Evolutionary conservation across 148 eudicot genomes (phyloP), one percentile per base, ranked within the genome.

Genomic region (Nyssa sinensis): DNA sequence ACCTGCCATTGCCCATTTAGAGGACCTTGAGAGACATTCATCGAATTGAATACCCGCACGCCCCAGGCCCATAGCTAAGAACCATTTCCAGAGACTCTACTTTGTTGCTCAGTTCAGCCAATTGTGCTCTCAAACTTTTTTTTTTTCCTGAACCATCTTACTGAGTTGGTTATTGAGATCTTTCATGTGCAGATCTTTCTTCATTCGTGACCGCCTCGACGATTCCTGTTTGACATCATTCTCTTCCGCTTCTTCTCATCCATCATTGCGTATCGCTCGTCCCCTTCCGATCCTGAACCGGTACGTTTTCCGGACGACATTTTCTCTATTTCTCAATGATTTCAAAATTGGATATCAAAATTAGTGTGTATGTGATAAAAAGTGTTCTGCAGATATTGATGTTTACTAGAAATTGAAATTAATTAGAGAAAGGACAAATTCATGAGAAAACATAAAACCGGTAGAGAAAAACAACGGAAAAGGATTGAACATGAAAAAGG

Each of bases 211-310:
- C n/a, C 91, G 62, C 34, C 85, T 57, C 0, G 93, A 91, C 1
- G 93, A 89, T 59, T 89, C 91, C 9, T 89, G 75, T 89, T 89
- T 24, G 91, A 89, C 12, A 82, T 82, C 93, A 76, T 85, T 62
- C 93, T 79, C 75, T 83, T 77, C 23, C 89, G 80, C 82, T 84
- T 89, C 81, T 79, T 89, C 41, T 89, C 88, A 60, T 84, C 93
- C 58, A 64, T 62, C 49, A 34, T 65, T 25, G 29, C 35, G 23
- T 74, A 27, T 12, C 29, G n/a, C 35, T 61, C 74, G 44, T 66
- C 32, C 25, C 77, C 85, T 33, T 78, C 84, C 24, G 86, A 83
- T 27, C 79, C 83, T 5, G 85, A 81, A 47, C 84, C 81, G 39
- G 32, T 57, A 34, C 31, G 69, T 57, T 29, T 78, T 29, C 73